These are phyloP conservation scores for Lactarius hengduanensis DNA, from an alignment of 768 basidiomycete genomes.

Conservation along the genomic window DNA sequence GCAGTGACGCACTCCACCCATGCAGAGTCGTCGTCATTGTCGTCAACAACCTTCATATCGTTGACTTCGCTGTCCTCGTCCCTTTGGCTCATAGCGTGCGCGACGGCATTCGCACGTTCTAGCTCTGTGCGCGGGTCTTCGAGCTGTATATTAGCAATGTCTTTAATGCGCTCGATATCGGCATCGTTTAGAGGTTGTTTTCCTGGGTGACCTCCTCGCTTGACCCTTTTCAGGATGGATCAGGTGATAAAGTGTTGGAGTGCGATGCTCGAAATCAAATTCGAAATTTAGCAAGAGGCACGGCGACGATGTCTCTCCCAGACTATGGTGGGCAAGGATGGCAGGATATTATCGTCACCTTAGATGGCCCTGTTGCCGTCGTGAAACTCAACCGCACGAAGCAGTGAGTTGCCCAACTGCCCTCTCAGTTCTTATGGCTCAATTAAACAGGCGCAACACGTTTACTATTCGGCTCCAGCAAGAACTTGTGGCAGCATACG, in stretches of 20 bases:
- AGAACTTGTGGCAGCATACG: constrained; percentile 46
- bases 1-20: constrained; percentile 77
- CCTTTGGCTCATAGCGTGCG: constrained; percentile 65
- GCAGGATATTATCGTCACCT: constrained; percentile 43
- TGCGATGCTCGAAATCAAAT: too few species aligned
- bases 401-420: constrained; percentile 37
- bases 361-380: constrained; percentile 47
- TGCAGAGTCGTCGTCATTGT: constrained; percentile 47
- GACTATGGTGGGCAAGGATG: constrained; percentile 35
- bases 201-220: too few species aligned
- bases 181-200: constrained; percentile 69
- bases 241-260: too few species aligned
- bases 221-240: too few species aligned
- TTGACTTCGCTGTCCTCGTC: constrained; percentile 66
- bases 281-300: not conserved
- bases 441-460: constrained; percentile 45
- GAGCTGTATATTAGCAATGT: constrained; percentile 81
- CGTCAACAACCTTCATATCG: constrained; percentile 41
- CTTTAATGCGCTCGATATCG: constrained; percentile 86
- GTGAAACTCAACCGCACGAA: constrained; percentile 49
- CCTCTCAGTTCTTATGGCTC: not conserved
- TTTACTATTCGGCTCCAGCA: constrained; percentile 37
- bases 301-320: constrained; percentile 17
- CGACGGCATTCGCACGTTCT: constrained; percentile 75
- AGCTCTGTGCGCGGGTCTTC: constrained; percentile 88